Percentiles rank a stretch among this genome's conserved stretches.
Conservation (phyloP, 306 rosid species). For the Bauhinia variegata region DNA sequence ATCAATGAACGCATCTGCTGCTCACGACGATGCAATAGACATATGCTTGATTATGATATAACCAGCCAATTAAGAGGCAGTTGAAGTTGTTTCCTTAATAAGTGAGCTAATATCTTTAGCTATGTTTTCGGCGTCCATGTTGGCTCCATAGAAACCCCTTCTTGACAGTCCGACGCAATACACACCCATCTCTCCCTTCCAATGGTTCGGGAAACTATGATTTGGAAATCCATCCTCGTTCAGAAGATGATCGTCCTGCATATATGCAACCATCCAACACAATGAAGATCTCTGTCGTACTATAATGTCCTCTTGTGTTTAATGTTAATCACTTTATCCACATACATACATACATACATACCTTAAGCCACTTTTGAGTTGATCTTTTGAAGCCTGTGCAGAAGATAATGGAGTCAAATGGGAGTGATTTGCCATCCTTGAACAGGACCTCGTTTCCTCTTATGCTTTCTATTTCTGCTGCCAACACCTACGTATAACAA, state of each 20-base stretch:
- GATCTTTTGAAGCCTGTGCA: constrained; percentile 78
- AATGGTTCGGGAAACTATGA: constrained; percentile 51
- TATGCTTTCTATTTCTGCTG: constrained; percentile 53
- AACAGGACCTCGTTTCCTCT: constrained; percentile 49
- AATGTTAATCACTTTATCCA: neutral
- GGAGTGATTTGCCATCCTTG: constrained; percentile 46
- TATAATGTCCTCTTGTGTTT: too few species aligned
- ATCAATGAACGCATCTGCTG: too few species aligned
- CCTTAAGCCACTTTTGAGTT: constrained; percentile 73
- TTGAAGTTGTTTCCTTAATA: neutral
- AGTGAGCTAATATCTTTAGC: constrained; percentile 52
- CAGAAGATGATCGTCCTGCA: constrained; percentile 61
- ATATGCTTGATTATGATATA: too few species aligned
- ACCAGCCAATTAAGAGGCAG: too few species aligned
- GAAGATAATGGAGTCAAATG: constrained; percentile 64
- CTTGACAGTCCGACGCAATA: constrained; percentile 67
- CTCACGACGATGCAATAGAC: too few species aligned
- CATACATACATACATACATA: neutral
- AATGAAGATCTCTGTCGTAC: too few species aligned
- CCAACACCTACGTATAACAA: constrained; percentile 39
- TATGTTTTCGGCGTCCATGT: constrained; percentile 51
- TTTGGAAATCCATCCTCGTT: constrained; percentile 62
- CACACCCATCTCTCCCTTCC: constrained; percentile 69
- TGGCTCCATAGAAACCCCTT: constrained; percentile 65
- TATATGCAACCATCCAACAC: too few species aligned